Evolutionary conservation across 1,284 basidiomycete species (phyloP).

Genomic region (Mycena sp.): DNA sequence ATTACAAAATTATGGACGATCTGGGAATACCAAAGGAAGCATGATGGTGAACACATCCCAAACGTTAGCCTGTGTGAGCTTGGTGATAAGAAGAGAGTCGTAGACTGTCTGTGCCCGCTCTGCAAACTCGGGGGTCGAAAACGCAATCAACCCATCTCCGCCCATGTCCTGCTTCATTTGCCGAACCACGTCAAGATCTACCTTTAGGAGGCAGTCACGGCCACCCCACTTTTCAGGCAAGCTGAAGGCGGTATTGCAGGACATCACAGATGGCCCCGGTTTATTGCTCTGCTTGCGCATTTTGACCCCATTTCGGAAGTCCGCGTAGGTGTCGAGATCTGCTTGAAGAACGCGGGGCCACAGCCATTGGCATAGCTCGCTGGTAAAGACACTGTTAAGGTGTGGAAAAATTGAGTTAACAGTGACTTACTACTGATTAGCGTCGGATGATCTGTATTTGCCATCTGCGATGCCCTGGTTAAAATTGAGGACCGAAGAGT

Average conservation of each 20-base stretch:
- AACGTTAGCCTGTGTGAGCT: slow-evolving; percentile 32
- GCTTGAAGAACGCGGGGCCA: slow-evolving; percentile 40
- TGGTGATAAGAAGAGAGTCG: slow-evolving; percentile 18
- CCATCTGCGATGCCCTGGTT: slow-evolving; percentile 22
- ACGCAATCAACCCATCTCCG: slow-evolving; percentile 32
- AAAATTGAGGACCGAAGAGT: slow-evolving; percentile 24
- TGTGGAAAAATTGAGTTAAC: background rate
- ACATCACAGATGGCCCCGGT: slow-evolving; percentile 40
- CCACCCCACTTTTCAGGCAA: slow-evolving; percentile 34
- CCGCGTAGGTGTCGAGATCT: slow-evolving; percentile 32
- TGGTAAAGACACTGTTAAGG: slow-evolving; percentile 1
- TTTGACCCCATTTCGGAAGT: slow-evolving; percentile 28
- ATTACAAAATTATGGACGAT: too few relatives aligned
- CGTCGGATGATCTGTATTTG: slow-evolving; percentile 32
- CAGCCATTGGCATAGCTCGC: slow-evolving; percentile 40
- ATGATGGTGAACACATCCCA: slow-evolving; percentile 36
- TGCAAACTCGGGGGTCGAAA: slow-evolving; percentile 33
- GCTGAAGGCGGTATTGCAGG: slow-evolving; percentile 36
- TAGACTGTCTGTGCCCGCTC: slow-evolving; percentile 24
- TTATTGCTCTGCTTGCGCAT: slow-evolving; percentile 38
- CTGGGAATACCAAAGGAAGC: slow-evolving; percentile 29
- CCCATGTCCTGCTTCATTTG: slow-evolving; percentile 36
- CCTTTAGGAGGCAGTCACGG: slow-evolving; percentile 32
- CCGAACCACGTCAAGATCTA: slow-evolving; percentile 33
- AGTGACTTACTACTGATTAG: slow-evolving; percentile 34